Percentiles rank a stretch among this genome's conserved stretches.
phyloP scores from a whole-genome alignment of 1,139 yeast species.

The Zhuliangozyma parablackwelliae region DNA sequence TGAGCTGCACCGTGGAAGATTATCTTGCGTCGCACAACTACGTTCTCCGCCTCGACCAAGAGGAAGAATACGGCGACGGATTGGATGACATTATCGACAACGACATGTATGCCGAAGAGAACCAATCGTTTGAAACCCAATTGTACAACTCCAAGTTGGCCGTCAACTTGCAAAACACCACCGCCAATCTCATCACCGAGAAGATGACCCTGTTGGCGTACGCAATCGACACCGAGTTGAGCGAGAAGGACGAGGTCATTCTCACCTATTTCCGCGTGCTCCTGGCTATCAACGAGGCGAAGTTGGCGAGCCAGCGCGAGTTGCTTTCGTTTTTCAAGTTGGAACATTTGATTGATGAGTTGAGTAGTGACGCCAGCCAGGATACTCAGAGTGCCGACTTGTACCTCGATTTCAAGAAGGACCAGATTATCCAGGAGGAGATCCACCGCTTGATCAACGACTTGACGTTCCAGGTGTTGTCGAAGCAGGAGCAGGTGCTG shows the following conservation, averaged over 20 bases:
- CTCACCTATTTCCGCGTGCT: constrained; percentile 26
- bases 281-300: constrained; percentile 22
- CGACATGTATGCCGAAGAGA: constrained; percentile 12
- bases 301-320: constrained; percentile 30
- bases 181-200: constrained; percentile 35
- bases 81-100: constrained; percentile 5
- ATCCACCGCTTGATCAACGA: constrained; percentile 38
- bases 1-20: constrained; percentile 73
- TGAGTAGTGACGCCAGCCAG: constrained; percentile 7
- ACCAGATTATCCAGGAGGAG: constrained; percentile 41
- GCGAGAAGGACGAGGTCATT: constrained; percentile 34
- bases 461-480: constrained; percentile 34
- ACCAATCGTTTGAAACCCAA: constrained; percentile 37
- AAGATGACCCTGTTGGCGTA: constrained; percentile 38
- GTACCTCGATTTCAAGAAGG: constrained; percentile 21
- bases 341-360: constrained; percentile 28
- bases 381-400: constrained; percentile 10
- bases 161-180: constrained; percentile 29
- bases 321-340: constrained; percentile 34
- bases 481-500: constrained; percentile 29
- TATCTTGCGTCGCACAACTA: constrained; percentile 43
- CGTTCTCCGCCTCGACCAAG: constrained; percentile 23
- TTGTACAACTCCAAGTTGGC: constrained; percentile 36
- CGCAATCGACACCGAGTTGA: constrained; percentile 38
- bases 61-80: constrained; percentile 8